Evolutionary conservation across 2,329 filamentous ascomycete species (phyloP).

Genomic region (Fusarium sacchari): DNA sequence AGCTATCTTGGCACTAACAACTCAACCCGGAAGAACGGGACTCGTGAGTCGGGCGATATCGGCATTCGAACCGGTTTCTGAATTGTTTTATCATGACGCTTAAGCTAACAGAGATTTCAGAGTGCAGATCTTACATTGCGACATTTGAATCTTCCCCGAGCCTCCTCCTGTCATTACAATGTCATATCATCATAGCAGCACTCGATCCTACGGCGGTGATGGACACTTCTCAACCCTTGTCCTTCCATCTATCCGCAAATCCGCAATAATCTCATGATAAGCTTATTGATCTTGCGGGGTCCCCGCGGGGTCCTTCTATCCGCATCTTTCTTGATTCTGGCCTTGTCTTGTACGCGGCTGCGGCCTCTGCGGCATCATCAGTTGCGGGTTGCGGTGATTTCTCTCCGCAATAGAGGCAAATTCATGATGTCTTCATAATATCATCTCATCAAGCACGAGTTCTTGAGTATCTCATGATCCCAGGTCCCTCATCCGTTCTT

Average conservation of each 20-base stretch:
- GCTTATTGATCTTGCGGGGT: neutral
- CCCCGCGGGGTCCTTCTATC: neutral
- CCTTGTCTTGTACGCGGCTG: neutral
- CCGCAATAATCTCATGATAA: neutral
- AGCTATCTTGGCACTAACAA: neutral
- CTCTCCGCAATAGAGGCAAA: neutral
- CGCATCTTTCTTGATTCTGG: neutral
- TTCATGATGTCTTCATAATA: neutral
- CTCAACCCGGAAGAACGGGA: neutral
- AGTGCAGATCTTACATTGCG: neutral
- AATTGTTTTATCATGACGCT: neutral
- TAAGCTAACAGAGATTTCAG: neutral
- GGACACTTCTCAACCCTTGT: neutral
- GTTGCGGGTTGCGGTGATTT: neutral
- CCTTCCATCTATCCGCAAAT: neutral
- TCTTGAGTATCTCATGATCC: neutral
- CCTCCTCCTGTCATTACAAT: no score
- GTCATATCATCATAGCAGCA: accelerated
- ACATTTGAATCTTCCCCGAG: no score
- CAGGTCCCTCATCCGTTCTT: neutral
- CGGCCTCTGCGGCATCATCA: neutral
- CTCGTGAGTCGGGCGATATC: slow-evolving; percentile 2
- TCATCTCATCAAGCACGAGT: neutral
- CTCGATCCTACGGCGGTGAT: accelerated
- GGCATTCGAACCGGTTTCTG: neutral